phyloP scores from a whole-genome alignment of 768 basidiomycete species.

The Tephrocybe sp. region DNA sequence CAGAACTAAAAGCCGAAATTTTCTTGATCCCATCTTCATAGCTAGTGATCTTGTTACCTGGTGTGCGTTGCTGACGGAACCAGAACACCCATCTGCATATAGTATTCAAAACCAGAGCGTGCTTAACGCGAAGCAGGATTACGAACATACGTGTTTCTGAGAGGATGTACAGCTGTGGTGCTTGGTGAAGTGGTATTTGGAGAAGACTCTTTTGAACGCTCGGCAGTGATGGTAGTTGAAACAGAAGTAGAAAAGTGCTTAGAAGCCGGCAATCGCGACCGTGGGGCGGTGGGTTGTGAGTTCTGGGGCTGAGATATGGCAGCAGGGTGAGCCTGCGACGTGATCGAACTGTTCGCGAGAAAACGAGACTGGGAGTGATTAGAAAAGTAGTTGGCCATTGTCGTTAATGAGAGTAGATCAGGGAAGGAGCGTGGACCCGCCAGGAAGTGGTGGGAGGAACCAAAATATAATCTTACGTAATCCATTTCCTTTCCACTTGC shows the following conservation, averaged over 20 bases:
- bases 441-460: neutral
- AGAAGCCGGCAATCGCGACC: constrained; percentile 56
- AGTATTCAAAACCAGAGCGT: constrained; percentile 17
- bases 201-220: constrained; percentile 47
- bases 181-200: constrained; percentile 33
- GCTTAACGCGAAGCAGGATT: constrained; percentile 28
- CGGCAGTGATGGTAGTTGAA: constrained; percentile 44
- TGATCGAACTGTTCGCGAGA: constrained; percentile 47
- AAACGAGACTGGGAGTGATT: constrained; percentile 80
- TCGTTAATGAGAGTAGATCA: constrained; percentile 17
- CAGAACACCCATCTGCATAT: constrained; percentile 81
- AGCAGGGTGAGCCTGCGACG: constrained; percentile 21
- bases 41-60: constrained; percentile 85
- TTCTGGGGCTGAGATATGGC: constrained; percentile 21
- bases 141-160: constrained; percentile 89
- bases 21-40: constrained; percentile 97
- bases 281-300: constrained; percentile 25
- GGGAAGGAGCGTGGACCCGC: constrained; percentile 8
- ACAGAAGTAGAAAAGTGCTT: constrained; percentile 68
- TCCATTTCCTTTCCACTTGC: neutral
- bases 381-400: constrained; percentile 77
- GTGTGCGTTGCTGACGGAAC: constrained; percentile 88
- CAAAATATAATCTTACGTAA: constrained; percentile 19
- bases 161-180: constrained; percentile 59
- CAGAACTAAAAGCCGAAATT: constrained; percentile 86